Evolutionary conservation across 306 rosid genomes (phyloP).

Genomic region (Lupinus albus): DNA sequence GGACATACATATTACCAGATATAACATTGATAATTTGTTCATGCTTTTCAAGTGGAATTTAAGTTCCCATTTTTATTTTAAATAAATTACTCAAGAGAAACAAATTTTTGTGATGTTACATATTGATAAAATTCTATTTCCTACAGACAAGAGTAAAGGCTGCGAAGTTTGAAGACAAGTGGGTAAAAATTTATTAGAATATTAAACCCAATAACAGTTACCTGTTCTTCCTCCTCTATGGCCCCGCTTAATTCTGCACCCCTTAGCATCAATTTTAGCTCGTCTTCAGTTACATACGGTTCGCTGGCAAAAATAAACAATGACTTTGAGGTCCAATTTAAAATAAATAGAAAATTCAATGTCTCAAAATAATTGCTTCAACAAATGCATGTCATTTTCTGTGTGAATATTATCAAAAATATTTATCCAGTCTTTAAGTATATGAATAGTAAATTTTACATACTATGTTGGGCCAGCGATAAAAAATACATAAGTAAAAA

Average conservation of each 20-base stretch:
- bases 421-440: conserved; percentile 9
- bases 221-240: conserved; percentile 99
- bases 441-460: not conserved
- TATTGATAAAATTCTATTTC: conserved; percentile 7
- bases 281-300: conserved; percentile 98
- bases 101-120: not conserved
- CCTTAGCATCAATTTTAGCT: conserved; percentile 92
- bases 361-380: conserved; percentile 22
- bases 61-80: conserved; percentile 14
- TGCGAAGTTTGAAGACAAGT: conserved; percentile 28
- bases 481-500: not conserved
- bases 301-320: conserved; percentile 59
- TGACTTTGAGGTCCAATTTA: conserved; percentile 15
- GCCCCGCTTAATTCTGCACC: conserved; percentile 99
- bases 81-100: not conserved
- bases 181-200: conserved; percentile 10
- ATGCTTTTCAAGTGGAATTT: conserved; percentile 16
- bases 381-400: conserved; percentile 37
- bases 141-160: conserved; percentile 5
- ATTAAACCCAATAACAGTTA: conserved; percentile 44
- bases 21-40: conserved; percentile 9
- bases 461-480: not conserved
- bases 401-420: not conserved
- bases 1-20: not conserved
- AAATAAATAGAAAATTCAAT: conserved; percentile 1